Evolutionary conservation across 164 flowering plant genomes (phyloP).

Genomic region (Akebia trifoliata): DNA sequence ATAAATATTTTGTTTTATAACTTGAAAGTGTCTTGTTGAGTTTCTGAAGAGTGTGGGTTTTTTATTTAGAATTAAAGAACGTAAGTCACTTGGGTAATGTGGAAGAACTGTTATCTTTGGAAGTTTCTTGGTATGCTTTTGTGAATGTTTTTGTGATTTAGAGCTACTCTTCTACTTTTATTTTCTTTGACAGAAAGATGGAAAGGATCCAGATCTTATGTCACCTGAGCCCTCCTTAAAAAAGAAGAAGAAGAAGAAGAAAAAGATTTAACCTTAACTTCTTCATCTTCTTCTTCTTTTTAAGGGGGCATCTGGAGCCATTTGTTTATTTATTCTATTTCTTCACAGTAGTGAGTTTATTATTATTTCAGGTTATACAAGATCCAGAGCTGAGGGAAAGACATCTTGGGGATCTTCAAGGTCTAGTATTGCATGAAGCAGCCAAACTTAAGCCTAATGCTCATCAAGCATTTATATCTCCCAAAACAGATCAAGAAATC

Average conservation of each 20-base stretch:
- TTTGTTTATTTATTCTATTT: not conserved
- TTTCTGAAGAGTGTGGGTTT: not conserved
- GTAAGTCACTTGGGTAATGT: not conserved
- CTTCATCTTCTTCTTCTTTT: too few species aligned
- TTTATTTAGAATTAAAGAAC: not conserved
- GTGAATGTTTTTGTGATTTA: not conserved
- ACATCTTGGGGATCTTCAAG: conserved; percentile 89
- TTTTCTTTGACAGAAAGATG: not conserved
- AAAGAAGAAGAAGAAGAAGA: too few species aligned
- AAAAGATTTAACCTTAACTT: too few species aligned
- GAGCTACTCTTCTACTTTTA: not conserved
- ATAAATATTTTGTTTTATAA: not conserved
- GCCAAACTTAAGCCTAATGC: conserved; percentile 43
- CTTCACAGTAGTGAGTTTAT: not conserved
- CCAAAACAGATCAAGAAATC: conserved; percentile 47
- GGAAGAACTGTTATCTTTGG: too few species aligned
- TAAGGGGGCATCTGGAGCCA: not conserved
- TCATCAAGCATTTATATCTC: conserved; percentile 56
- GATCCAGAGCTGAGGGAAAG: conserved; percentile 72
- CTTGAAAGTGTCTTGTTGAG: not conserved
- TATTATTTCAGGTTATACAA: conserved; percentile 52
- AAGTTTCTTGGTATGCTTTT: too few species aligned
- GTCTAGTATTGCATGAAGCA: conserved; percentile 50
- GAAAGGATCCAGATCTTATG: not conserved
- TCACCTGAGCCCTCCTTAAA: not conserved